Evolutionary conservation across 1,284 basidiomycete genomes (phyloP), one percentile per base, ranked within the genome.

Genomic region (Malassezia brasiliensis): DNA sequence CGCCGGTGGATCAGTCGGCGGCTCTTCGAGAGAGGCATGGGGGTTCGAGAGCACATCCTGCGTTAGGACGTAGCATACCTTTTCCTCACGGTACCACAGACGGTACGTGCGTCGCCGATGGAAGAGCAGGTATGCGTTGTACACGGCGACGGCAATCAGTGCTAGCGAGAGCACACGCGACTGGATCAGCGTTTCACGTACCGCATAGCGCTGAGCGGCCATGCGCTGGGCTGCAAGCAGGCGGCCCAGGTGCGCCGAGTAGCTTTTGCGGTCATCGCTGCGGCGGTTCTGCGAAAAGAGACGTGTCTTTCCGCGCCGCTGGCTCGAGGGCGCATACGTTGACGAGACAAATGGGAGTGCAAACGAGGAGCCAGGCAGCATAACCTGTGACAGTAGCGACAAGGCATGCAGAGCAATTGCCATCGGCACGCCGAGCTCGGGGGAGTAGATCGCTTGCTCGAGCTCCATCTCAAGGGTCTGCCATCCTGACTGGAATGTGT

Each of bases 41-140:
- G 50, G 38, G 38, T 57, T 57, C 20, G 14, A 22, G 9, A 57
- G 12, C 5, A 46, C 40, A 38, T 52, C 46, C 41, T 42, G 40
- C 15, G 40, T 42, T 1, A 35, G 40, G 14, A 17, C 37, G 15
- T 36, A 32, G 14, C 38, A 5, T 11, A 17, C 42, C 2, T 28
- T 20, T 37, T 44, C 47, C 5, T 49, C 17, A 8, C 51, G 50
- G 49, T 57, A 49, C 55, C 55, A 57, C 22, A 57, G 46, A 2
- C 55, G 50, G 47, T 57, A 57, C 20, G 44, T 49, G 20, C 55
- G 44, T 4, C 41, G 34, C 34, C 47, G 31, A 12, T 35, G 25
- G 34, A 57, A 57, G 3, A 57, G n/a, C 3, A 52, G 12, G 32
- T 57, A 57, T 7, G 55, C 42, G 37, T 57, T 57, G 50, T 48